Evolutionary conservation across 805 yeast genomes (phyloP).

Genomic region (Phaffomyces opuntiae): DNA sequence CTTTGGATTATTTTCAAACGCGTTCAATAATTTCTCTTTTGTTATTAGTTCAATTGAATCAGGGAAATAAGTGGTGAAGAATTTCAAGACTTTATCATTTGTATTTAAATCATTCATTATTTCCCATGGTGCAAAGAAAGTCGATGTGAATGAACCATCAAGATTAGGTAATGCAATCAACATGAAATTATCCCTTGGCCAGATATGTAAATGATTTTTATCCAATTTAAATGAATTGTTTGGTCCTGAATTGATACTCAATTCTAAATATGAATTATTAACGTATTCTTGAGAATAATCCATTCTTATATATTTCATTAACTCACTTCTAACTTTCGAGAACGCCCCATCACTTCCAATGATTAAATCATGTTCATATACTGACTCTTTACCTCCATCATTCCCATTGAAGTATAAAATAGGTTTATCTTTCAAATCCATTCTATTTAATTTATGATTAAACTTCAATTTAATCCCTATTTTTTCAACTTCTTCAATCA

Average conservation of each 20-base stretch:
- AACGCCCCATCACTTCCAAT: conserved; percentile 86
- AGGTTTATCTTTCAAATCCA: conserved; percentile 28
- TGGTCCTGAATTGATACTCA: conserved; percentile 56
- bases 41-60: conserved; percentile 74
- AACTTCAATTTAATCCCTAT: conserved; percentile 42
- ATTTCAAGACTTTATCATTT: conserved; percentile 38
- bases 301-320: conserved; percentile 64
- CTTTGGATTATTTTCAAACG: conserved; percentile 55
- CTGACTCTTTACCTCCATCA: conserved; percentile 1
- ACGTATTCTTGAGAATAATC: conserved; percentile 70
- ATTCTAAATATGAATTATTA: conserved; percentile 77
- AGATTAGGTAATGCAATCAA: conserved; percentile 80
- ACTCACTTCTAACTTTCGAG: conserved; percentile 61
- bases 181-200: conserved; percentile 89
- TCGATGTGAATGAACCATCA: conserved; percentile 84
- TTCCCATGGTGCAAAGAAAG: conserved; percentile 79
- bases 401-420: conserved; percentile 16
- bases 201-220: conserved; percentile 79
- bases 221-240: conserved; percentile 31
- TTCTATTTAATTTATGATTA: conserved; percentile 45
- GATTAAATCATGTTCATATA: conserved; percentile 42
- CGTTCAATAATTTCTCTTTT: conserved; percentile 38
- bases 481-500: conserved; percentile 59
- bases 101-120: conserved; percentile 47
- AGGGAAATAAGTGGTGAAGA: conserved; percentile 57